Conservation (phyloP, 2,329 filamentous ascomycete species). For the Verticillium nonalfalfae region DNA sequence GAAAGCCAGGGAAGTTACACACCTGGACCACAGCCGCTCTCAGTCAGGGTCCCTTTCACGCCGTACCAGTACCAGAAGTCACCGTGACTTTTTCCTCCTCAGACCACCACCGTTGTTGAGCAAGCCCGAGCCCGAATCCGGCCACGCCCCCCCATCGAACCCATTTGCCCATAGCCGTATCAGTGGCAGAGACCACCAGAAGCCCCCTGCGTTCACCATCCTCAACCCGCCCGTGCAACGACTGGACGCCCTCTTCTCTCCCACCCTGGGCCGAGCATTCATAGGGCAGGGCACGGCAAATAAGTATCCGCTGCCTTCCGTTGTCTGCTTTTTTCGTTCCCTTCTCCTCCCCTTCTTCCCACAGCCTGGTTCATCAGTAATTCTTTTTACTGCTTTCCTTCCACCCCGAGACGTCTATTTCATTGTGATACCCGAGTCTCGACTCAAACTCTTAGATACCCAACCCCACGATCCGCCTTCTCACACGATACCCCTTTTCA, state of each 20-base stretch:
- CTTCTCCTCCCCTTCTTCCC: slow-evolving; percentile 15
- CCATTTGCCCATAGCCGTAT: neutral
- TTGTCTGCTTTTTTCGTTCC: slow-evolving; percentile 25
- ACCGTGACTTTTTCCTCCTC: neutral
- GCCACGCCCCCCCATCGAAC: neutral
- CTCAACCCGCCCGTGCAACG: neutral
- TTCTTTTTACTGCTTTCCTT: slow-evolving; percentile 22
- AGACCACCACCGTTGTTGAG: neutral
- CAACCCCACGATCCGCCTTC: slow-evolving; percentile 16
- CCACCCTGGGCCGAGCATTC: neutral
- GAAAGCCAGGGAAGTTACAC: slow-evolving; percentile 1
- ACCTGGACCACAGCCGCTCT: neutral
- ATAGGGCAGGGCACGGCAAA: slow-evolving; percentile 18
- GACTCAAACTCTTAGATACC: slow-evolving; percentile 30
- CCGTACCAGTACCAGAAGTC: neutral
- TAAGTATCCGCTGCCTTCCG: slow-evolving; percentile 31
- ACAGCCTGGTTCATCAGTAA: slow-evolving; percentile 1
- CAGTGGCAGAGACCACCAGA: slow-evolving; percentile 1
- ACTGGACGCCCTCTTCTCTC: neutral
- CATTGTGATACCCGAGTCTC: slow-evolving; percentile 44
- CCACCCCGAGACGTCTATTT: slow-evolving; percentile 28
- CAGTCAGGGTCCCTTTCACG: neutral
- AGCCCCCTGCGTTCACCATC: slow-evolving; percentile 8
- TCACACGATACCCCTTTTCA: slow-evolving; percentile 31
- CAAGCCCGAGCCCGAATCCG: neutral